These are phyloP conservation scores for Venturia oleaginea DNA, from an alignment of 2,329 filamentous ascomycete genomes.

Conservation along the genomic window DNA sequence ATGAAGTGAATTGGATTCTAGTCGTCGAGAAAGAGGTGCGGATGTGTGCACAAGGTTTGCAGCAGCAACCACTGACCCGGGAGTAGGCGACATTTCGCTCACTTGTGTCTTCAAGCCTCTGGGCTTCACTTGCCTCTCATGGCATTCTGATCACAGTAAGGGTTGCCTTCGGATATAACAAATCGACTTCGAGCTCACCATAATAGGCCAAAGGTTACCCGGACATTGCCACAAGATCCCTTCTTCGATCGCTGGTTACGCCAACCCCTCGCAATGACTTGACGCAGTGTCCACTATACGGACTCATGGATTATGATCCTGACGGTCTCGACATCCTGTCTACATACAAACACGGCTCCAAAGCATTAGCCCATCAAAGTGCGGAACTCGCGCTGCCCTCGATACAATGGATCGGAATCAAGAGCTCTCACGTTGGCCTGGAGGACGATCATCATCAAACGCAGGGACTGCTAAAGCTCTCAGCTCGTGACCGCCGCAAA, in stretches of 20 bases:
- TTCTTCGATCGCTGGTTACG: conserved; percentile 48
- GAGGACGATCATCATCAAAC: conserved; percentile 20
- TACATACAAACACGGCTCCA: conserved; percentile 66
- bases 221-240: conserved; percentile 59
- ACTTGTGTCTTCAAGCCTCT: conserved; percentile 49
- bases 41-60: background rate
- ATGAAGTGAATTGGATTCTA: conserved; percentile 52
- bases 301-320: conserved; percentile 66
- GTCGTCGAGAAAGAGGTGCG: conserved; percentile 73
- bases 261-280: conserved; percentile 37
- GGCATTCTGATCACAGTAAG: conserved; percentile 61
- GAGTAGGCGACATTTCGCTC: conserved; percentile 65
- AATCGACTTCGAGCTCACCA: conserved; percentile 3
- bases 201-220: conserved; percentile 71
- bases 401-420: conserved; percentile 59
- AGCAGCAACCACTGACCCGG: background rate
- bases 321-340: conserved; percentile 65
- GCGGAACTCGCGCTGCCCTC: conserved; percentile 35
- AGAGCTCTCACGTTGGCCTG: conserved; percentile 24
- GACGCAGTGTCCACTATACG: conserved; percentile 44
- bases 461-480: conserved; percentile 43
- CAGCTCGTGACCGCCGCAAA: conserved; percentile 47
- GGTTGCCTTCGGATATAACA: background rate
- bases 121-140: conserved; percentile 40
- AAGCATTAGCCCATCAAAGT: conserved; percentile 50